These are phyloP conservation scores for Colletotrichum echinochloae DNA, from an alignment of 2,329 filamentous ascomycete species.

Conservation along the genomic window DNA sequence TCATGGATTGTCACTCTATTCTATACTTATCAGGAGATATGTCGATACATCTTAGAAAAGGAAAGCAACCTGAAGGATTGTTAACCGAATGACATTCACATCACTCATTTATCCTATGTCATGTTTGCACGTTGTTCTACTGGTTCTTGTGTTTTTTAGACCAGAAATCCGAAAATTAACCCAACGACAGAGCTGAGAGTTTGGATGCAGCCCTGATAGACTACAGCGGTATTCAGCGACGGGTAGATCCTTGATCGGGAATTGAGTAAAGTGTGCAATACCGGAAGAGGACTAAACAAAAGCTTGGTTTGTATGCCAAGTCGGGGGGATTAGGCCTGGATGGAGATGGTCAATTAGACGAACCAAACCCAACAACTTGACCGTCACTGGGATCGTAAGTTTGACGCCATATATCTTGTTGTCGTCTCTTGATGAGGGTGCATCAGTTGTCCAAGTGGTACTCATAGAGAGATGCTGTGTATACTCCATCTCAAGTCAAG, in stretches of 20 bases:
- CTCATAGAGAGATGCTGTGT: too few species aligned
- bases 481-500: not conserved
- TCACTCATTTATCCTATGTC: not conserved
- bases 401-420: not conserved
- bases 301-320: not conserved
- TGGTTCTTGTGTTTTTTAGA: not conserved
- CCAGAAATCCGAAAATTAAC: not conserved
- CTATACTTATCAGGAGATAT: not conserved
- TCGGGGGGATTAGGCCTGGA: too few species aligned
- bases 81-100: not conserved
- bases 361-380: not conserved
- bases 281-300: not conserved
- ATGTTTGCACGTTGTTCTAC: not conserved
- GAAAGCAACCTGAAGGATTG: not conserved
- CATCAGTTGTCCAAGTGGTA: not conserved
- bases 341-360: not conserved
- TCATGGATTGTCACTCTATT: not conserved
- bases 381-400: accelerated
- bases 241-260: not conserved
- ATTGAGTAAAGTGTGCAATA: not conserved
- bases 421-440: too few species aligned
- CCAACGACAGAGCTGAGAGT: too few species aligned
- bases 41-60: not conserved
- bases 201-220: not conserved
- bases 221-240: not conserved